phyloP scores from a whole-genome alignment of 2,329 filamentous ascomycete genomes.

The Colletotrichum sp. region DNA sequence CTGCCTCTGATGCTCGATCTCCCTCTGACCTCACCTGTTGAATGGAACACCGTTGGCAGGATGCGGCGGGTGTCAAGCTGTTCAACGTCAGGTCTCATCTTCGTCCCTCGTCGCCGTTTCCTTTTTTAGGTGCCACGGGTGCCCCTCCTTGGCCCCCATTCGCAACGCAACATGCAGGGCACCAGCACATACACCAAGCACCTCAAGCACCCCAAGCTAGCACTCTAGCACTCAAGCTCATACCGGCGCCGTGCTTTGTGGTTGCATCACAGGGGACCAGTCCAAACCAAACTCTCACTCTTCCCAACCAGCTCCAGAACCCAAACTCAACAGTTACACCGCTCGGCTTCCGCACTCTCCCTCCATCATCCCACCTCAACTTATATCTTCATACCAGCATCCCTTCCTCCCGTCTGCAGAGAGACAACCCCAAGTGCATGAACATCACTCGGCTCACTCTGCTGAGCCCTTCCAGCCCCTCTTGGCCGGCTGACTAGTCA shows the following conservation, averaged over 20 bases:
- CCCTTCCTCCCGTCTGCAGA: background rate
- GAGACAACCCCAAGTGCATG: background rate
- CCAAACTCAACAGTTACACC: conserved; percentile 17
- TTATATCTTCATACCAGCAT: background rate
- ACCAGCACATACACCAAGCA: background rate
- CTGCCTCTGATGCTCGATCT: background rate
- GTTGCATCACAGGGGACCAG: background rate
- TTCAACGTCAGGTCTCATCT: conserved; percentile 1
- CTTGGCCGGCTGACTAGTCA: background rate
- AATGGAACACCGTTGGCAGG: too few relatives aligned
- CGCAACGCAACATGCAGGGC: background rate
- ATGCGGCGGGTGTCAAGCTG: too few relatives aligned
- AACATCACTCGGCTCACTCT: background rate
- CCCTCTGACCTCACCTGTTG: too few relatives aligned
- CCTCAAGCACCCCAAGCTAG: background rate
- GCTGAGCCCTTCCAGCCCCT: background rate
- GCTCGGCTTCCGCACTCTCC: background rate
- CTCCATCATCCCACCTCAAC: background rate
- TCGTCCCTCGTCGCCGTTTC: background rate
- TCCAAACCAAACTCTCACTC: background rate
- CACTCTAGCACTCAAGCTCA: background rate
- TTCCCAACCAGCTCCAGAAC: conserved; percentile 6
- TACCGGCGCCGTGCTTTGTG: background rate
- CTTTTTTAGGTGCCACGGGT: conserved; percentile 19
- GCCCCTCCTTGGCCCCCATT: conserved; percentile 7